Conservation (phyloP, 345 rosid genomes). For the Gossypium arboreum region DNA sequence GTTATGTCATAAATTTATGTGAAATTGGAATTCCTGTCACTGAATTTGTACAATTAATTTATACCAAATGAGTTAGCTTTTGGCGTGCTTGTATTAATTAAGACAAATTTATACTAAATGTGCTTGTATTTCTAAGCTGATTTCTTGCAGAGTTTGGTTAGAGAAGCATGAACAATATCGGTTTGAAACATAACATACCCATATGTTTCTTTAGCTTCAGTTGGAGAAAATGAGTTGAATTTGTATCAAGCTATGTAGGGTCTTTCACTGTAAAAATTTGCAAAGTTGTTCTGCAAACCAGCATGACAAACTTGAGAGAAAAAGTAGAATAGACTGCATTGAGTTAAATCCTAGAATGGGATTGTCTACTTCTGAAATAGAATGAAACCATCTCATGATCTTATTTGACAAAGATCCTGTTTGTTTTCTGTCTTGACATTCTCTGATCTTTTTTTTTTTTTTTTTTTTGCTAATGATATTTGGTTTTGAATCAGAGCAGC, state of each 20-base stretch:
- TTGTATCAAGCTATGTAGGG: background rate
- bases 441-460: background rate
- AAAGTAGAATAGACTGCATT: background rate
- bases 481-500: conserved; percentile 5
- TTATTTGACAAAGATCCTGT: background rate
- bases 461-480: background rate
- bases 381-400: background rate
- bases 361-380: background rate
- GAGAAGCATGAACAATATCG: background rate
- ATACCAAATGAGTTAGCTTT: background rate
- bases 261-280: background rate
- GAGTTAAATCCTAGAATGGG: background rate
- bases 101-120: background rate
- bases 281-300: background rate
- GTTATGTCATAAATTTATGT: background rate
- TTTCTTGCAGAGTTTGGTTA: background rate
- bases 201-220: background rate
- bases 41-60: background rate
- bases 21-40: background rate
- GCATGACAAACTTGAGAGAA: background rate
- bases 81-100: background rate
- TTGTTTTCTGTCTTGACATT: background rate
- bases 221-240: background rate
- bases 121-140: background rate
- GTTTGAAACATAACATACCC: background rate